Conservation (phyloP, 805 yeast species). For the Candida ficus region DNA sequence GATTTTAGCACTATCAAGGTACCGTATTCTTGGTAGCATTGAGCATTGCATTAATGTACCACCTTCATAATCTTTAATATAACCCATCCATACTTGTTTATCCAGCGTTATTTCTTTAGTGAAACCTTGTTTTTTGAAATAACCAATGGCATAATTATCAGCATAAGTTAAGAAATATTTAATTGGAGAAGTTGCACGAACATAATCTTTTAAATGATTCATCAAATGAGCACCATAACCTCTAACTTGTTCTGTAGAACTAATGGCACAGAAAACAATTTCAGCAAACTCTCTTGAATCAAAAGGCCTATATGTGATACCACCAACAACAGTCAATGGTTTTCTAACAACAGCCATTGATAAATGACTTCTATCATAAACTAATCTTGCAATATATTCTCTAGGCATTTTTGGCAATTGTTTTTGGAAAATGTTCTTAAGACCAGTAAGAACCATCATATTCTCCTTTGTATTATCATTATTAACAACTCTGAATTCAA, state of each 20-base stretch:
- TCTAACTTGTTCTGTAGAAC: slow-evolving; percentile 94
- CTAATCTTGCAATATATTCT: slow-evolving; percentile 91
- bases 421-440: slow-evolving; percentile 93
- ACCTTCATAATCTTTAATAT: slow-evolving; percentile 97
- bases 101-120: slow-evolving; percentile 91
- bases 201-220: slow-evolving; percentile 97
- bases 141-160: slow-evolving; percentile 98
- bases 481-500: slow-evolving; percentile 94
- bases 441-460: slow-evolving; percentile 87
- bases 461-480: slow-evolving; percentile 86
- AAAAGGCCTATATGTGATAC: slow-evolving; percentile 94
- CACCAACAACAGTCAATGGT: slow-evolving; percentile 95
- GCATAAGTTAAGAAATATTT: slow-evolving; percentile 92
- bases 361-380: slow-evolving; percentile 88
- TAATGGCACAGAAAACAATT: slow-evolving; percentile 96
- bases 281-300: slow-evolving; percentile 90
- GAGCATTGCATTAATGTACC: slow-evolving; percentile 98
- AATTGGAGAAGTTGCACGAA: slow-evolving; percentile 78
- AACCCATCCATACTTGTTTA: slow-evolving; percentile 92
- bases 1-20: slow-evolving; percentile 84
- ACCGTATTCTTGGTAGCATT: slow-evolving; percentile 84
- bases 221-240: slow-evolving; percentile 98
- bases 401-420: slow-evolving; percentile 99
- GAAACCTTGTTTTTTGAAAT: slow-evolving; percentile 96
- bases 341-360: slow-evolving; percentile 95